Base-by-base conservation (phyloP, 2,329 filamentous ascomycete species). In the Ustulina deusta region DNA sequence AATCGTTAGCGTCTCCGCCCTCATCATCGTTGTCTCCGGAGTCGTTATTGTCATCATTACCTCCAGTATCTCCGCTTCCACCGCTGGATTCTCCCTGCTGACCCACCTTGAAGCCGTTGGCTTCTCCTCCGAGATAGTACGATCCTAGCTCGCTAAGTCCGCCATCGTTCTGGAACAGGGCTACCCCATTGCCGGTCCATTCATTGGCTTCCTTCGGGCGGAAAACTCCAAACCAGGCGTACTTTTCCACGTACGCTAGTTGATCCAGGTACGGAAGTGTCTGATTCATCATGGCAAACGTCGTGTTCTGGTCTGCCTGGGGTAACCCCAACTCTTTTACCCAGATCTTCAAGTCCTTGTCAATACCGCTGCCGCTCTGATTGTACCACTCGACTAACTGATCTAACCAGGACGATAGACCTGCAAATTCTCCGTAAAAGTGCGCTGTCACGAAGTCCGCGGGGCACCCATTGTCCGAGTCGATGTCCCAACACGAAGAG, bases 151-250 rank as follows among this genome's bases (percentile, higher is more conserved):
- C 74, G 0, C 80, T 83, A 62, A 83, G 65, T 1, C 74, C 79
- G 1, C 81, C 81, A 1, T 81, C 68, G 10, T 73, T 70, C 25
- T 81, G 73, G 36, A 82, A 79, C 2, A 82, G 66, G 0, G 80
- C 77, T 0, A 83, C 78, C 1, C 75, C 74, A 11, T 80, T 75
- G 2, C 81, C 81, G 0, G 80, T 81, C 78, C 79, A 83, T 20
- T 72, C 74, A 49, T 82, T 82, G 6, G 79, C 78, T 48, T 81
- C 76, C 27, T 79, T 74, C 0, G 74, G 71, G 1, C 81, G 75
- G 48, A 82, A 82, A 0, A 76, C 78, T 0, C 81, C 81, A 61
- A 81, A 83, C 81, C 81, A 83, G 0, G 81, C 80, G 56, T 83
- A 83, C 0, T 74, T 78, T 20, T 78, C 71, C 1, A 83, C 77